Base-by-base conservation (phyloP, 75 land plant genomes). In the Azolla pinnata region DNA sequence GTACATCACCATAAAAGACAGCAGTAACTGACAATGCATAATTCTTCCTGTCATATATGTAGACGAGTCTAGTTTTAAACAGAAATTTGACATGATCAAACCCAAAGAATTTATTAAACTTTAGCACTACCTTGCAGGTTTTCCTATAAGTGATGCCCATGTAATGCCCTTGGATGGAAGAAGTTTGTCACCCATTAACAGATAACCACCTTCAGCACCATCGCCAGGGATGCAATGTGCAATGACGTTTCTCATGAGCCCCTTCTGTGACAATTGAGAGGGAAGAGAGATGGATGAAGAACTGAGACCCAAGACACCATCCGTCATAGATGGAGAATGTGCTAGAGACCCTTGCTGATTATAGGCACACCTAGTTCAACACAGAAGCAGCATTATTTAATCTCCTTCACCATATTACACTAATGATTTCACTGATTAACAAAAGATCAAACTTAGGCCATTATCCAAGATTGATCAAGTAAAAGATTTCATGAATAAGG, bases 251-350 rank as follows among this genome's bases (percentile, higher is more conserved):
- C 63, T 77, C 33, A 85, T 71, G 47, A 82, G 64, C 9, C 83
- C 78, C 56, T 73, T 54, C 51, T 56, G 67, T 25, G 83, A 83
- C 42, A 85, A 57, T 57, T 88, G 95, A 20, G 85, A 72, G 31
- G 95, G 86, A 5, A 88, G 67, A 35, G 90, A 78, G 8, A 85
- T 67, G 64, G 67, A 70, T 35, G 95, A 58, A 55, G 58, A 65
- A 69, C 89, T 80, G 34, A 88, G 74, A 32, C 95, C 95, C 67
- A 88, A 67, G 20, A 88, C 81, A 23, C 95, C 95, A 75, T 88
- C 95, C 12, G 89, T 88, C 50, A 44, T 71, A 56, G 69, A 72
- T 57, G 88, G 75, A 21, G 81, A 69, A 50, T 54, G 59, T 33
- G 79, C 70, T 32, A 88, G 83, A 25, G 71, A 61, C 30, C 95